Conservation (phyloP, 805 yeast species). For the Komagataella populi region DNA sequence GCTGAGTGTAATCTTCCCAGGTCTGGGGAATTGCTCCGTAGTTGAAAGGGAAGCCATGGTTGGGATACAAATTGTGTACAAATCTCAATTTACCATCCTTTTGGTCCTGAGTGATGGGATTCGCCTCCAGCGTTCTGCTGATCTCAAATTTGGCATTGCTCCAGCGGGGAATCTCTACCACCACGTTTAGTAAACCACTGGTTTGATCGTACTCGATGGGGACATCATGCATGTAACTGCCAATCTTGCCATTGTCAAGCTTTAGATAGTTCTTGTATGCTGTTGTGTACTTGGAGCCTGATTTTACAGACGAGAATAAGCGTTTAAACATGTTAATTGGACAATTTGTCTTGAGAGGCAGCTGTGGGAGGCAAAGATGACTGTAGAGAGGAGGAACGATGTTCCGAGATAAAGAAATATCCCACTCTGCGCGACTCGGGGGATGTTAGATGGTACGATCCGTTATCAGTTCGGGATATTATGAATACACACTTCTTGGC, state of each 20-base stretch:
- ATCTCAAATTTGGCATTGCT: conserved; percentile 77
- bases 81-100: conserved; percentile 67
- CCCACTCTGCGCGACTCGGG: neutral
- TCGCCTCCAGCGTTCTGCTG: conserved; percentile 37
- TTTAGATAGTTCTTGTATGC: conserved; percentile 30
- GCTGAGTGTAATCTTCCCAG: conserved; percentile 70
- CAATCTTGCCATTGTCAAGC: conserved; percentile 27
- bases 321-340: neutral
- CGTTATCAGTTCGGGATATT: too few species aligned
- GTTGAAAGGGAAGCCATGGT: conserved; percentile 75
- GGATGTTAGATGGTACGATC: neutral
- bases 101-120: conserved; percentile 73
- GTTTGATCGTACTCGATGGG: conserved; percentile 37
- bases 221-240: conserved; percentile 63
- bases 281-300: conserved; percentile 24
- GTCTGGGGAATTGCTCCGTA: conserved; percentile 89
- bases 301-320: conserved; percentile 8
- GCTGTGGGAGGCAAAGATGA: neutral
- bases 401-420: neutral
- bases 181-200: conserved; percentile 39
- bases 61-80: conserved; percentile 70
- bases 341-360: neutral
- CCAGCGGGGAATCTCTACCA: conserved; percentile 75
- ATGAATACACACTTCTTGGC: too few species aligned
- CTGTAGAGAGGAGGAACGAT: neutral